Base-by-base conservation (phyloP, 768 basidiomycete genomes). In the Calocybe gangraenosa region DNA sequence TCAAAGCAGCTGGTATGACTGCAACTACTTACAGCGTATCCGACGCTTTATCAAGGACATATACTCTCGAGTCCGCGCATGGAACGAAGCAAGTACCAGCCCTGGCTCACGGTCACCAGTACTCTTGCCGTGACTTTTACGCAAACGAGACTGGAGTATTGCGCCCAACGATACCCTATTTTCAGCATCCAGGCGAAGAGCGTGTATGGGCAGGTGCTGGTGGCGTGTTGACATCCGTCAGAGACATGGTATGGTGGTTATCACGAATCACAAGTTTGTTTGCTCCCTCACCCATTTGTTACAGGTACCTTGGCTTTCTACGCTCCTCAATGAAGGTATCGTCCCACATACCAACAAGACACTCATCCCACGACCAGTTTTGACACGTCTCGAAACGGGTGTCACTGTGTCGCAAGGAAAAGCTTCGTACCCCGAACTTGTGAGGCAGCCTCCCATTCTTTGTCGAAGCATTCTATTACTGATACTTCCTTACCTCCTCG, bases 171-270 rank as follows among this genome's bases (percentile, higher is more conserved):
- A 58, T 71, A 2, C 73, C 70, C 0, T 71, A 70, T 46, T 70
- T 68, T 38, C 58, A 58, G 20, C 58, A 68, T 5, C 66, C 67
- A 0, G 70, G 70, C 2, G 62, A 71, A 40, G 71, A 69, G 51
- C 47, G 30, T 6, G 59, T 64, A 1, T 69, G 68, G 67, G 68
- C 71, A 2, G 71, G 71, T 3, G 67, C 71, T 0, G 71, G 67
- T 3, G 71, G 71, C 7, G 55, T 73, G 2, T 44, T 73, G 1
- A 62, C 60, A 1, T 70, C 68, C 6, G 65, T 70, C 0, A 55
- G 67, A 17, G 71, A 75, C 51, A 50, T 75, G 59, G 71, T 70
- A 44, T 7, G n/a, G 59, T 48, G 22, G 14, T 20, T 30, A 23
- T 39, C 11, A 15, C 11, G 21, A 3, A 13, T 18, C 17, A 18